Base-by-base conservation (phyloP, 805 yeast species). In the Yamadazyma nakazawae region DNA sequence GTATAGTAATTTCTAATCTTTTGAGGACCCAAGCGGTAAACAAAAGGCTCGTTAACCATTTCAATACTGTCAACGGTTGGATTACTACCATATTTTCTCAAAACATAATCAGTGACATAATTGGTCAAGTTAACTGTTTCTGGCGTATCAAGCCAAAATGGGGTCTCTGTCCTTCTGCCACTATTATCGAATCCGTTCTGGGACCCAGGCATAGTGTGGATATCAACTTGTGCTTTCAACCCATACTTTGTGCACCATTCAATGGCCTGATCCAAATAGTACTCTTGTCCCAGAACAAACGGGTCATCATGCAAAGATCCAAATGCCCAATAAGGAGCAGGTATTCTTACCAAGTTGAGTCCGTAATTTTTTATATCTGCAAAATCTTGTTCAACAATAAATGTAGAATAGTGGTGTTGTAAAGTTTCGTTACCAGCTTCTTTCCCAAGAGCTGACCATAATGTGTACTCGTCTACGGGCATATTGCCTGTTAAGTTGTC, bases 141-240 rank as follows among this genome's bases (percentile, higher is more conserved):
- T 1, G 67, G 60, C 6, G 47, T 37, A 41, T 64, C 63, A 49
- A 61, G 63, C 70, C 68, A 64, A 18, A 67, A 67, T n/a, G 70
- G 69, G 48, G 59, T 56, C 2, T 64, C 66, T 6, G 63, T 81
- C 56, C 89, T 71, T 24, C 74, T 63, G 1, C 96, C 96, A 10
- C 88, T 81, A 57, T 87, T 88, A 59, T 87, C 94, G 69, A 87
- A 87, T 16, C 95, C 95, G 61, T 88, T 88, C 59, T 88, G 96
- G 1, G 92, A 84, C 1, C 95, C 95, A 8, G 95, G 95, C 19
- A 78, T 82, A 11, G 94, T 90, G 57, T 88, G 96, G 44, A 88
- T 63, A 58, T 88, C 96, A 42, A 88, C 65, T 82, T 87, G 82
- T 4, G 82, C 85, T 48, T 85, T 76, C 49, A 88, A 66, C 9